A percentile compares a stretch with the other conserved stretches of the same genome.
Conservation (phyloP, 129 eudicot species). For the Apium graveolens region DNA sequence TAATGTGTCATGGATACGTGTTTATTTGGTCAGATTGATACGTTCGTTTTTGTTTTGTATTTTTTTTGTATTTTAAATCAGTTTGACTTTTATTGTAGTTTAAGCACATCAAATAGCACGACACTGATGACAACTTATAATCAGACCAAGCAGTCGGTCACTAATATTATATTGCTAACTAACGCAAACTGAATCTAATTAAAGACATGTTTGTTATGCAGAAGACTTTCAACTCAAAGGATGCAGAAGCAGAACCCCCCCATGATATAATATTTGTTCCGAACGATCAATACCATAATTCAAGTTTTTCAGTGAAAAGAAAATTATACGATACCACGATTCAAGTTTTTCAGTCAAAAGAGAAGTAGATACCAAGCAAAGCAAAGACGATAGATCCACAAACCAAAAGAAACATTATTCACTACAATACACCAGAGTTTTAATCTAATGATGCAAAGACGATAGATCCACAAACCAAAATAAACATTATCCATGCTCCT, state of each 20-base stretch:
- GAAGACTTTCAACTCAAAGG: not conserved
- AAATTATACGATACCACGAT: not conserved
- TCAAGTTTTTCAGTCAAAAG: not conserved
- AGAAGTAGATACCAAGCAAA: not conserved
- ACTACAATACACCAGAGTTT: not conserved
- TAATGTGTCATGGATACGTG: no score
- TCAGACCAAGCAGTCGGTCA: no score
- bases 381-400: not conserved
- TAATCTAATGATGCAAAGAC: not conserved
- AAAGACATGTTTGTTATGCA: not conserved
- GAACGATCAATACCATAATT: not conserved
- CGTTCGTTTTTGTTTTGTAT: no score
- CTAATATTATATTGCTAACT: no score
- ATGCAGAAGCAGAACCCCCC: not conserved
- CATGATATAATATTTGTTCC: not conserved
- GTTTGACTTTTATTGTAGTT: no score
- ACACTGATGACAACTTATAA: no score
- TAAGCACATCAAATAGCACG: no score
- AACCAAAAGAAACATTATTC: not conserved
- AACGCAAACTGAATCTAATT: not conserved
- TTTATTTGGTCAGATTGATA: no score
- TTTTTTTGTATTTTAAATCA: no score
- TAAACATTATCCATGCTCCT: not conserved
- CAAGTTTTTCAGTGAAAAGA: not conserved
- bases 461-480: not conserved